These are phyloP conservation scores for Clitopilus hobsonii DNA, from an alignment of 768 basidiomycete genomes.

Conservation along the genomic window DNA sequence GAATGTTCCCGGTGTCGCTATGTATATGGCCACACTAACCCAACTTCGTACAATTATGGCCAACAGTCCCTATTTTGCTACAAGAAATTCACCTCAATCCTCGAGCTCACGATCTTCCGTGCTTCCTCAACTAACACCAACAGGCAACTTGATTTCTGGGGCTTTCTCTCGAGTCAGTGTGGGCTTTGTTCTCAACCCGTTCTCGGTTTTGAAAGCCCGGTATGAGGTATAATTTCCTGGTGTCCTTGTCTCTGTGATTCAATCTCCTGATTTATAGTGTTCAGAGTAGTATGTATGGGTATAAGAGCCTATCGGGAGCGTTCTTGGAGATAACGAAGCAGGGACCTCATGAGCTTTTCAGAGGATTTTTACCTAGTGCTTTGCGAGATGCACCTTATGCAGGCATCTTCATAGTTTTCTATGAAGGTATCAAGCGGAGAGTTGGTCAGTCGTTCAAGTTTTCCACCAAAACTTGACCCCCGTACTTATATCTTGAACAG, in stretches of 20 bases:
- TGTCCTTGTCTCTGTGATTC: background rate
- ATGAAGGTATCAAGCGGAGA: conserved; percentile 81
- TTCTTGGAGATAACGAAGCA: conserved; percentile 55
- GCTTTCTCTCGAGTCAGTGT: conserved; percentile 77
- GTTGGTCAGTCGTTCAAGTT: conserved; percentile 43
- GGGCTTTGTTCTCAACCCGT: conserved; percentile 83
- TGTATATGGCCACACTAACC: conserved; percentile 87
- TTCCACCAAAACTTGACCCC: too few relatives aligned
- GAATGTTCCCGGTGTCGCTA: conserved; percentile 89
- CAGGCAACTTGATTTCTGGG: conserved; percentile 85
- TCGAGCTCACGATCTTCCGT: conserved; percentile 36
- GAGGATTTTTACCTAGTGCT: conserved; percentile 83
- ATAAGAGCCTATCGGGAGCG: conserved; percentile 56
- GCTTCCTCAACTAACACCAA: conserved; percentile 63
- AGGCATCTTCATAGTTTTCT: conserved; percentile 82
- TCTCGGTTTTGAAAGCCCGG: conserved; percentile 88
- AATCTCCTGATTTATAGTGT: conserved; percentile 5
- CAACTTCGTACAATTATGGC: conserved; percentile 79
- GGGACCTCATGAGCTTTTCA: conserved; percentile 78
- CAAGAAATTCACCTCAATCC: conserved; percentile 9
- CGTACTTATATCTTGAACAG: background rate
- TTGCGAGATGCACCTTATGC: conserved; percentile 95
- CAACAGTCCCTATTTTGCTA: conserved; percentile 63
- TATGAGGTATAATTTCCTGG: conserved; percentile 58
- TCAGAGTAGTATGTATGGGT: conserved; percentile 77